phyloP scores from a whole-genome alignment of 495 filamentous ascomycete species.

The Lasiosphaeriaceae sp. region DNA sequence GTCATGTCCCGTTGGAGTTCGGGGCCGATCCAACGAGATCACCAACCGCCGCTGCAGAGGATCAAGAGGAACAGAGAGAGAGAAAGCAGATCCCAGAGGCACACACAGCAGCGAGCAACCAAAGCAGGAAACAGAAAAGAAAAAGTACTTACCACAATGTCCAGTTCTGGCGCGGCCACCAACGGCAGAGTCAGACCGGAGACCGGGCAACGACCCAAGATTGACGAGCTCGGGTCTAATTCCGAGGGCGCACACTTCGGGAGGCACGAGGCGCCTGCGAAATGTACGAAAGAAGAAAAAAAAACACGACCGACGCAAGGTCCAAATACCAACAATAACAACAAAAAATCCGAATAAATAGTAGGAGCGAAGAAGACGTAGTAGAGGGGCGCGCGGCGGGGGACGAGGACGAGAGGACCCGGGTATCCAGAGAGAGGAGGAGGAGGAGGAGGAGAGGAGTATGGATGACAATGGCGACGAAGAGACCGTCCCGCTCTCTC shows the following conservation, averaged over 20 bases:
- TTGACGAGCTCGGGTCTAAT: constrained; percentile 4
- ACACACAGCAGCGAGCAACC: background rate
- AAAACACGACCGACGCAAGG: background rate
- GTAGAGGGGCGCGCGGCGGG: background rate
- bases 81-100: background rate
- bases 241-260: constrained; percentile 8
- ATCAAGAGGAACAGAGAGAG: no score
- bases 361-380: background rate
- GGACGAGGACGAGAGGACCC: background rate
- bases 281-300: constrained; percentile 7
- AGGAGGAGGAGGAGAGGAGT: background rate
- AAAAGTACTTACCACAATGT: constrained; percentile 11
- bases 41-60: no score
- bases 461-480: background rate
- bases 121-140: constrained; percentile 3
- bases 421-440: no score
- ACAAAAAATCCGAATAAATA: background rate
- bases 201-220: background rate
- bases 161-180: constrained; percentile 7
- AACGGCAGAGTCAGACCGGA: no score
- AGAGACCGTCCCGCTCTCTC: constrained; percentile 10
- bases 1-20: background rate
- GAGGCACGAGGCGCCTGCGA: constrained; percentile 6
- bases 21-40: no score
- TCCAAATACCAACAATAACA: no score